These are phyloP conservation scores for Solanum hybrid DNA, from an alignment of 305 asterid genomes.

Conservation along the genomic window DNA sequence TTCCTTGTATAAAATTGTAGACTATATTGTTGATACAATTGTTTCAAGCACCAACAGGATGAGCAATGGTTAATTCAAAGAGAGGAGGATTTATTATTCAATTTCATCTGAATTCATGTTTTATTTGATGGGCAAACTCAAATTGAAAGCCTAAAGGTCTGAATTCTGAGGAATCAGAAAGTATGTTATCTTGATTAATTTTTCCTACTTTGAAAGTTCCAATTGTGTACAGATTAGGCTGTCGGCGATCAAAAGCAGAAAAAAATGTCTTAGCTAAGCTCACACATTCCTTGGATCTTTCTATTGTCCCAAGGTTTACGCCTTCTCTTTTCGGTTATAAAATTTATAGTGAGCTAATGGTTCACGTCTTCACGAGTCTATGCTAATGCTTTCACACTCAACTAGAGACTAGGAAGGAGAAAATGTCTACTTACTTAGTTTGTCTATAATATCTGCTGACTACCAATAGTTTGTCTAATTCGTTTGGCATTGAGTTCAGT, in stretches of 20 bases:
- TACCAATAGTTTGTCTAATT: not conserved
- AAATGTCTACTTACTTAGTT: not conserved
- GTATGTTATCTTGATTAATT: not conserved
- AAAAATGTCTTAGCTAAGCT: not conserved
- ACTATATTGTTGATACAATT: not conserved
- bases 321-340: not conserved
- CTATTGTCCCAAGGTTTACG: not conserved
- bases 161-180: not conserved
- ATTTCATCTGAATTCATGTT: not conserved
- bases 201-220: not conserved
- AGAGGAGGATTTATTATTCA: not conserved
- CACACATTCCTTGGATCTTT: slow-evolving; percentile 4
- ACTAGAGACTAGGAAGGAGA: not conserved
- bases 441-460: not conserved
- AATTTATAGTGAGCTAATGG: not conserved
- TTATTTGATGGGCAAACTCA: not conserved
- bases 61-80: not conserved
- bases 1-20: not conserved
- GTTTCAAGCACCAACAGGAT: not conserved
- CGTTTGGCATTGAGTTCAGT: not conserved
- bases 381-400: not conserved
- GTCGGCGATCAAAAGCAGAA: not conserved
- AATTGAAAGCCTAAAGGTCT: not conserved
- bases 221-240: not conserved
- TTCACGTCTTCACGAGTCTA: not conserved